A percentile compares a stretch with the other conserved stretches of the same genome.
These are phyloP conservation scores for Arthroderma sp. DNA, from an alignment of 2,329 filamentous ascomycete genomes.

Conservation along the genomic window DNA sequence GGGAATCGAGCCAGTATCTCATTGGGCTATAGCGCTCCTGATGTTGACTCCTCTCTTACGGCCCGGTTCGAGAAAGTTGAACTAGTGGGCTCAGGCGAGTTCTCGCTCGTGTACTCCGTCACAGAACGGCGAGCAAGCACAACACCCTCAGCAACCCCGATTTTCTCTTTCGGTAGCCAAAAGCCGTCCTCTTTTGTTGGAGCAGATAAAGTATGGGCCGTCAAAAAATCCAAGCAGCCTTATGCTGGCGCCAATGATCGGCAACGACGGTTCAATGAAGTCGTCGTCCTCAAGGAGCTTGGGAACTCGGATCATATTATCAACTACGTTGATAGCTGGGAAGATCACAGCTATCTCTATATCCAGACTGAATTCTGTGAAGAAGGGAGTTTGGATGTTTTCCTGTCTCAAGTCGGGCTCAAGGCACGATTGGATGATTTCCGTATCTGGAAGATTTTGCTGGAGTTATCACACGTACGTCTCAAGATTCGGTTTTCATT, in stretches of 20 bases:
- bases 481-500: neutral
- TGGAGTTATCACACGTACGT: constrained; percentile 71
- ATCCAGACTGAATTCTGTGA: constrained; percentile 97
- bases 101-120: constrained; percentile 68
- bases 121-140: constrained; percentile 22
- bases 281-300: constrained; percentile 62
- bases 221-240: constrained; percentile 81
- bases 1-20: constrained; percentile 52
- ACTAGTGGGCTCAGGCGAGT: constrained; percentile 74
- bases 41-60: constrained; percentile 62
- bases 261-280: constrained; percentile 73
- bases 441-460: constrained; percentile 92
- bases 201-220: constrained; percentile 60
- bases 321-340: constrained; percentile 76
- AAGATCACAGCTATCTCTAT: constrained; percentile 71
- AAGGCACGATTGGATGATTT: constrained; percentile 90
- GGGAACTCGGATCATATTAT: constrained; percentile 73
- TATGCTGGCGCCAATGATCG: constrained; percentile 68
- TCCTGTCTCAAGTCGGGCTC: constrained; percentile 67
- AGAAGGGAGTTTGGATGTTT: constrained; percentile 77
- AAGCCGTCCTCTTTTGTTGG: constrained; percentile 37
- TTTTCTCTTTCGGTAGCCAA: constrained; percentile 32
- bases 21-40: constrained; percentile 56
- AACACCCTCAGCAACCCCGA: constrained; percentile 22
- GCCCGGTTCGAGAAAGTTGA: constrained; percentile 71